Conservation (phyloP, 345 rosid genomes). For the Sisymbrium irio region DNA sequence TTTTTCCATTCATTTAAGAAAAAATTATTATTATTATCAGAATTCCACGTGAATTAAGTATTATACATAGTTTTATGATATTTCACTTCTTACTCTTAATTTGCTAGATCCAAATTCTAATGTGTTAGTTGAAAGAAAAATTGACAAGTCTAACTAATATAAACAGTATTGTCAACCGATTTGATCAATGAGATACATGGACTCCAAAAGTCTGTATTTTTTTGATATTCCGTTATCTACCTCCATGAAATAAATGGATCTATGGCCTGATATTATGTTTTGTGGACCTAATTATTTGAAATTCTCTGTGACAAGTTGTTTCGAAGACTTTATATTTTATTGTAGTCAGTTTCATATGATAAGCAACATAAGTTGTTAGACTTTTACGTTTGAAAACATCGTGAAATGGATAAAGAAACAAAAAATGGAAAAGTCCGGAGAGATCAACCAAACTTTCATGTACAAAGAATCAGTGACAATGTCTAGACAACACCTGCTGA, state of each 20-base stretch:
- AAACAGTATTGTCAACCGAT: neutral
- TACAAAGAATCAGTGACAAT: conserved; percentile 28
- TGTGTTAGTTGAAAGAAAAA: neutral
- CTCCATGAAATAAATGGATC: neutral
- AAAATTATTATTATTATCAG: neutral
- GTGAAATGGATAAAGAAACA: neutral
- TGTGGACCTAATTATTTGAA: conserved; percentile 25
- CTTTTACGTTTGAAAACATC: conserved; percentile 1
- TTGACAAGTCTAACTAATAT: conserved; percentile 18
- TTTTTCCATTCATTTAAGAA: conserved; percentile 3
- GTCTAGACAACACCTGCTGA: conserved; percentile 26
- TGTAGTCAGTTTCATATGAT: conserved; percentile 13
- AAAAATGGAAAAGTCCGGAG: neutral
- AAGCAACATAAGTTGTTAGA: conserved; percentile 17
- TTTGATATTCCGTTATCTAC: neutral
- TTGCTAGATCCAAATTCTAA: neutral
- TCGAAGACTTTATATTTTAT: neutral
- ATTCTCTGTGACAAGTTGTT: conserved; percentile 1
- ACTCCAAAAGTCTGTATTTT: neutral
- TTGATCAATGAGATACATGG: neutral
- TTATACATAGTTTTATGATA: neutral
- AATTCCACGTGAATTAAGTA: conserved; percentile 3
- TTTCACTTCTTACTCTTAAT: neutral
- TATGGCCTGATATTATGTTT: conserved; percentile 7
- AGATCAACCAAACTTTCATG: conserved; percentile 17